phyloP scores from a whole-genome alignment of 192 early-diverging fungal species.

The Umbelopsis sp. region DNA sequence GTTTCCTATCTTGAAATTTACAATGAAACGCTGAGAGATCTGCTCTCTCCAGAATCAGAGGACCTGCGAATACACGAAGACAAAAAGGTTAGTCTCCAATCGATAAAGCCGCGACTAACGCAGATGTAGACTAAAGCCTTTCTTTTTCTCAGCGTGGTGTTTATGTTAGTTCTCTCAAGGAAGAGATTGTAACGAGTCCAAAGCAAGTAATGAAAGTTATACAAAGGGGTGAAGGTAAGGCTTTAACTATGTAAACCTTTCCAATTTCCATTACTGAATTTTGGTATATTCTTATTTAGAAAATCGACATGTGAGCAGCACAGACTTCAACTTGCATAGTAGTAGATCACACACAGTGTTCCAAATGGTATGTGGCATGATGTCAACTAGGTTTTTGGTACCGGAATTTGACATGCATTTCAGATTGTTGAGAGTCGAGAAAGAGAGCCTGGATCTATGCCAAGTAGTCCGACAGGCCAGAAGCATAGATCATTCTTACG shows the following conservation, averaged over 20 bases:
- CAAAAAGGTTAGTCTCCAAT: conserved; percentile 34
- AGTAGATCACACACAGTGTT: conserved; percentile 97
- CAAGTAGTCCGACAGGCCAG: conserved; percentile 35
- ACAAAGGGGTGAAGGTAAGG: conserved; percentile 68
- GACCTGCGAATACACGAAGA: conserved; percentile 91
- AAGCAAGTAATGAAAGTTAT: conserved; percentile 78
- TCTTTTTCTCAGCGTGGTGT: conserved; percentile 58
- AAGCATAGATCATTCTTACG: conserved; percentile 28
- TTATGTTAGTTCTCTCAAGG: conserved; percentile 72
- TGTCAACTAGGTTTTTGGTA: background rate
- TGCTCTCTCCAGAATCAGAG: conserved; percentile 79
- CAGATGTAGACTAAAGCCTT: background rate
- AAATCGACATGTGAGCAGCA: conserved; percentile 87
- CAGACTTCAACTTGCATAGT: conserved; percentile 91
- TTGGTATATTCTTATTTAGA: conserved; percentile 29
- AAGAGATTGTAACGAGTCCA: conserved; percentile 73
- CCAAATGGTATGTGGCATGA: conserved; percentile 62
- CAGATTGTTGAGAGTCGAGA: conserved; percentile 82
- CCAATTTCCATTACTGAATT: background rate
- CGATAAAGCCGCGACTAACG: background rate
- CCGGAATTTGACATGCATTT: background rate
- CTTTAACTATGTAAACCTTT: background rate
- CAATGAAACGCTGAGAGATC: conserved; percentile 90
- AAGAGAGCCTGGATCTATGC: conserved; percentile 37
- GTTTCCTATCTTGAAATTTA: conserved; percentile 99